phyloP scores from a whole-genome alignment of 257 asterid genomes.

The Solanum etuberosum region DNA sequence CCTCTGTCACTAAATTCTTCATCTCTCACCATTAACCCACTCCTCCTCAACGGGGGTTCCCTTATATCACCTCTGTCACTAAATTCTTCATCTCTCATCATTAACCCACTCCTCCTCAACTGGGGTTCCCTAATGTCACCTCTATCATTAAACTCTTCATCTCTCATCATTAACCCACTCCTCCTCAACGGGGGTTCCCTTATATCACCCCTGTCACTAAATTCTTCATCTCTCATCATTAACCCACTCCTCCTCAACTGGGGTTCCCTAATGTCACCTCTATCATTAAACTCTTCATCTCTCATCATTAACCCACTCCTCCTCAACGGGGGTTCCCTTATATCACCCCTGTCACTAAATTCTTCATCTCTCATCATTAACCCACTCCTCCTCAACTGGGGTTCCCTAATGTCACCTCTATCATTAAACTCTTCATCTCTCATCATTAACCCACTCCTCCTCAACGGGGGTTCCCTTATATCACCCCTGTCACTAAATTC shows the following conservation, averaged over 20 bases:
- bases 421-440: not conserved
- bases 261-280: not conserved
- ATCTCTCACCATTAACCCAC: too few species aligned
- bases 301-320: not conserved
- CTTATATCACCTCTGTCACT: not conserved
- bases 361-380: not conserved
- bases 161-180: not conserved
- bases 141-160: not conserved
- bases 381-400: too few species aligned
- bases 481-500: too few species aligned
- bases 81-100: not conserved
- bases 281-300: too few species aligned
- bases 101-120: too few species aligned
- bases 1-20: too few species aligned
- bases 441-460: not conserved
- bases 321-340: not conserved
- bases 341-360: not conserved
- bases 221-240: not conserved
- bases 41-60: too few species aligned
- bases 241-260: too few species aligned
- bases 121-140: not conserved
- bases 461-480: too few species aligned
- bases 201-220: too few species aligned
- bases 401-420: not conserved
- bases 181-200: not conserved